These are phyloP conservation scores for Metschnikowia matae DNA, from an alignment of 805 yeast species.

Conservation along the genomic window DNA sequence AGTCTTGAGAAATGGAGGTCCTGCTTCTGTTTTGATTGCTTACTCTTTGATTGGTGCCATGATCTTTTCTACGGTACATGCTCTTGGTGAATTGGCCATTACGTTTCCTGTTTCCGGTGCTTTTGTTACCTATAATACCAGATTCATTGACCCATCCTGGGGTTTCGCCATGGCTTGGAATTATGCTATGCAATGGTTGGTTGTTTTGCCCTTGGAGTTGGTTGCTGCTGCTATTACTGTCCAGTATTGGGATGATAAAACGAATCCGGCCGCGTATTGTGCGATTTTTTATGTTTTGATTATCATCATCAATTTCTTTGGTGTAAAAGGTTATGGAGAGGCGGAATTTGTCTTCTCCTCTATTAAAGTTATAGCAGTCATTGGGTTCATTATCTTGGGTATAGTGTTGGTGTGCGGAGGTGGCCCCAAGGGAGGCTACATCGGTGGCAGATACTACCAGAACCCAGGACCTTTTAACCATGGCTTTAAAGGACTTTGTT, in stretches of 20 bases:
- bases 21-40: slow-evolving; percentile 49
- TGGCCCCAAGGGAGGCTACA: slow-evolving; percentile 34
- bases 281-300: slow-evolving; percentile 53
- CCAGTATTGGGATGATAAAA: slow-evolving; percentile 47
- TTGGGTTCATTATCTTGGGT: slow-evolving; percentile 56
- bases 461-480: slow-evolving; percentile 35
- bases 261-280: slow-evolving; percentile 56
- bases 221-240: slow-evolving; percentile 59
- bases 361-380: slow-evolving; percentile 58
- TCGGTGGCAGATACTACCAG: slow-evolving; percentile 38
- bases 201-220: slow-evolving; percentile 61
- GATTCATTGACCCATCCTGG: slow-evolving; percentile 64
- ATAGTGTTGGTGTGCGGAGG: slow-evolving; percentile 52
- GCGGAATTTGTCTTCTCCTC: slow-evolving; percentile 63
- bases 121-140: slow-evolving; percentile 53
- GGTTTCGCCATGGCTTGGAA: slow-evolving; percentile 75
- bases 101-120: slow-evolving; percentile 48
- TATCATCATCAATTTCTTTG: slow-evolving; percentile 21
- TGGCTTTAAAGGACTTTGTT: slow-evolving; percentile 36
- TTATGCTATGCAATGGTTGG: slow-evolving; percentile 51
- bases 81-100: slow-evolving; percentile 48
- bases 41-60: slow-evolving; percentile 36
- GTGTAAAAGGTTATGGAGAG: slow-evolving; percentile 39
- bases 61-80: slow-evolving; percentile 34
- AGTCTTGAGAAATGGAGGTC: slow-evolving; percentile 63